A percentile compares a stretch with the other conserved stretches of the same genome.
phyloP scores from a whole-genome alignment of 192 early-diverging fungal species.

The Chytriomyces sp. region DNA sequence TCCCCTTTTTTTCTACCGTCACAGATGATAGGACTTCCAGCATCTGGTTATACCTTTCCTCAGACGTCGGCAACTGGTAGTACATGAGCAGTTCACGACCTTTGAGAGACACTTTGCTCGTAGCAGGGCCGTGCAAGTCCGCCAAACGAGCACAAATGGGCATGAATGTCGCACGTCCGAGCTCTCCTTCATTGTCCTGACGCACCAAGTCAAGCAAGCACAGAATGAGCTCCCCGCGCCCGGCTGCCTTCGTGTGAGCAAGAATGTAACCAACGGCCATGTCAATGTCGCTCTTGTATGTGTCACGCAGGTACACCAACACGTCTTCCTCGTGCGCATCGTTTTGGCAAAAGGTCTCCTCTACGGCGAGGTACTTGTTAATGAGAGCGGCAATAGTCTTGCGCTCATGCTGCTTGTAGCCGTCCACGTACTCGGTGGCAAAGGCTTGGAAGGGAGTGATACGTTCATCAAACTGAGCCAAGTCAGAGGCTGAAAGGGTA shows the following conservation, averaged over 20 bases:
- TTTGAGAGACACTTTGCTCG: slow-evolving; percentile 89
- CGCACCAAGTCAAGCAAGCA: slow-evolving; percentile 80
- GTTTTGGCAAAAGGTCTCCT: slow-evolving; percentile 73
- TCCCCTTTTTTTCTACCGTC: slow-evolving; percentile 28
- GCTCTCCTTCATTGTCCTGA: slow-evolving; percentile 53
- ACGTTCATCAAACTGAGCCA: slow-evolving; percentile 54
- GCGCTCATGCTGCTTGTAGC: slow-evolving; percentile 77
- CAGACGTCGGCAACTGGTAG: slow-evolving; percentile 87
- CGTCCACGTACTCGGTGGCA: slow-evolving; percentile 70
- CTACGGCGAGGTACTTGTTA: slow-evolving; percentile 82
- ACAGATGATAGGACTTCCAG: slow-evolving; percentile 78
- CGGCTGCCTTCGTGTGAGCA: slow-evolving; percentile 82
- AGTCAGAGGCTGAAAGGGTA: slow-evolving; percentile 60
- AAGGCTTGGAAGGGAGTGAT: slow-evolving; percentile 70
- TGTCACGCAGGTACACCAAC: slow-evolving; percentile 80
- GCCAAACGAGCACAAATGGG: slow-evolving; percentile 80
- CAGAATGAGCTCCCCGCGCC: slow-evolving; percentile 68
- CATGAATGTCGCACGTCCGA: slow-evolving; percentile 69
- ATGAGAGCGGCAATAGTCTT: slow-evolving; percentile 73
- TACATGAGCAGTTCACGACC: slow-evolving; percentile 94
- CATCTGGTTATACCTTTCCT: slow-evolving; percentile 85
- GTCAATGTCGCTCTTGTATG: slow-evolving; percentile 74
- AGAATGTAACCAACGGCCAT: slow-evolving; percentile 52
- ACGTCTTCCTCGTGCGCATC: slow-evolving; percentile 79
- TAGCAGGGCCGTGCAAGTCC: slow-evolving; percentile 70